Evolutionary conservation across 257 asterid genomes (phyloP).

Genomic region (Jaltomata sinuosa): DNA sequence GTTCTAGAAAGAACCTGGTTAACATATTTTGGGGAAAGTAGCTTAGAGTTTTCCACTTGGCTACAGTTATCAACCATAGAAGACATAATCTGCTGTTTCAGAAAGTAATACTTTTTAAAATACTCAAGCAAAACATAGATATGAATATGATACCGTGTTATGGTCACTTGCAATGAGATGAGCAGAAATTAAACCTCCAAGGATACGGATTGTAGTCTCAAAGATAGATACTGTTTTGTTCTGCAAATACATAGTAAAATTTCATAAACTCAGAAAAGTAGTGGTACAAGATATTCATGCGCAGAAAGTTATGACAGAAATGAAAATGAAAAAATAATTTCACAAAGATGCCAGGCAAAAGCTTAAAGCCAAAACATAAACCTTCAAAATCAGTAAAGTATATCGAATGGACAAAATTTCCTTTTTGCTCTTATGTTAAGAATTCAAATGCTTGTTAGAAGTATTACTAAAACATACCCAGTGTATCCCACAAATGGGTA

Average conservation of each 20-base stretch:
- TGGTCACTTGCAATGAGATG: conserved; percentile 96
- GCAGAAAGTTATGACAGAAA: background rate
- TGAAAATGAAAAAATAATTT: background rate
- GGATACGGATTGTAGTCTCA: conserved; percentile 93
- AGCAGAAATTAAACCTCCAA: conserved; percentile 97
- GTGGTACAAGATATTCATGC: background rate
- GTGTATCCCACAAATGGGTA: background rate
- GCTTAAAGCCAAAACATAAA: background rate
- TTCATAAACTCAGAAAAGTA: background rate
- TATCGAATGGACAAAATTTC: background rate
- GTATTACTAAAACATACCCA: background rate
- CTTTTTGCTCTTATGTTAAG: background rate
- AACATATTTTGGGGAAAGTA: background rate
- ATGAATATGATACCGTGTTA: conserved; percentile 58
- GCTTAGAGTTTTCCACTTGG: background rate
- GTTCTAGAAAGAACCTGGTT: conserved; percentile 4
- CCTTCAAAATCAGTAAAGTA: background rate
- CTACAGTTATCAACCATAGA: background rate
- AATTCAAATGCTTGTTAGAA: background rate
- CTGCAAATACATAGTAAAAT: conserved; percentile 39
- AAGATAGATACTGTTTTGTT: conserved; percentile 94
- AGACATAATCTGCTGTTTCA: background rate
- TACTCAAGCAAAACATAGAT: background rate
- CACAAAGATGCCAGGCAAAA: background rate
- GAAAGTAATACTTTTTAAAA: background rate